Base-by-base conservation (phyloP, 805 yeast species). In the Zygoascus ofunaensis region DNA sequence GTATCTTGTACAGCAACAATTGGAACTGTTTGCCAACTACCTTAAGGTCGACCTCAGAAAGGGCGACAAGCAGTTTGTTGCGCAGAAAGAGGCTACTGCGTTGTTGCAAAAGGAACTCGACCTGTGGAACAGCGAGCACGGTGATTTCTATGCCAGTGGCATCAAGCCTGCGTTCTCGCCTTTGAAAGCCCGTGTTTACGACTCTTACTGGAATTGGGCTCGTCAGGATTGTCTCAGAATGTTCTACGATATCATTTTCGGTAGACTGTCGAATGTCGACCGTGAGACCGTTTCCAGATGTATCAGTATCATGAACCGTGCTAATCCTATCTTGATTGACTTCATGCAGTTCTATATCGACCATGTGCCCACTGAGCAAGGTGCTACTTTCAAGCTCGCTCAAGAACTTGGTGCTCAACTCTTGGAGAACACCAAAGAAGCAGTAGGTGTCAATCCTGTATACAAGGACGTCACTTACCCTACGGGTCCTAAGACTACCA, bases 141-240 rank as follows among this genome's bases (percentile, higher is more conserved):
- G 98, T 55, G 98, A 92, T 58, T 80, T 80, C 60, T 92, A 89
- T 64, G 89, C 96, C 41, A 76, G 80, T 47, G 97, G 98, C 62
- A 82, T 92, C 57, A 72, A 80, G 54, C 95, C 97, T 35, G 79
- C 82, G 3, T 92, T 92, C 70, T 84, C 95, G 26, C 74, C 90
- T 50, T 76, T 84, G 69, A 92, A 92, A 72, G 95, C 97, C 23
- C 84, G 98, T 72, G 80, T 82, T 44, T 92, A 90, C 66, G 97
- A 92, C 68, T 87, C 97, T 19, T 87, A 89, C 68, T 92, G 98
- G 98, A 94, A 94, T 68, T 92, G 98, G 98, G 97, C 97, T 39
- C 85, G 97, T 68, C 98, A 92, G 72, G 95, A 92, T 64, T 84
- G 92, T 49, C 71, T 92, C 56, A 78, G 87, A 41, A 82, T 92